Evolutionary conservation across 1,284 basidiomycete species (phyloP).

Genomic region (Fistulina hepatica): DNA sequence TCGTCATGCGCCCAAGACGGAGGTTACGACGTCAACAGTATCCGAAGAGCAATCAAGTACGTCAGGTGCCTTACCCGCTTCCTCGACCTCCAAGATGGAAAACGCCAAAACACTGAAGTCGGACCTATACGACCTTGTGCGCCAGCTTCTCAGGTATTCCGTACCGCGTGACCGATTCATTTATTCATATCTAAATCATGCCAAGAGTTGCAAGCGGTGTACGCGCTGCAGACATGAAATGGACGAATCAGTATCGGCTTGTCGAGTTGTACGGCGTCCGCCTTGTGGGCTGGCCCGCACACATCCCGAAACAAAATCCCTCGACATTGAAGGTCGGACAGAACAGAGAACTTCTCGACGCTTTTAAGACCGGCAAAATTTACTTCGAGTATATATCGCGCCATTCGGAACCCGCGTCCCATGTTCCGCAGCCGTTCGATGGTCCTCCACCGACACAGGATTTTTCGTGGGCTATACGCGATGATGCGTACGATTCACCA

Average conservation of each 20-base stretch:
- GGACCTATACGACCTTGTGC: constrained; percentile 14
- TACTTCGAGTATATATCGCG: constrained; percentile 30
- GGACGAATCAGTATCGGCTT: constrained; percentile 51
- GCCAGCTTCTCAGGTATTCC: constrained; percentile 13
- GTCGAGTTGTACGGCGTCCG: constrained; percentile 45
- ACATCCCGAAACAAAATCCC: constrained; percentile 47
- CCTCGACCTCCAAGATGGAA: not conserved
- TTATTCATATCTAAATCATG: constrained; percentile 5
- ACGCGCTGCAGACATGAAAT: constrained; percentile 61
- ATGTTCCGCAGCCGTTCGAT: too few relatives aligned
- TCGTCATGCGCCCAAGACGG: constrained; percentile 11
- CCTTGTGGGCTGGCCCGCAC: constrained; percentile 49
- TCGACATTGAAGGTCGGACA: constrained; percentile 42
- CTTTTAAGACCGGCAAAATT: constrained; percentile 35
- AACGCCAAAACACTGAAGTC: constrained; percentile 10
- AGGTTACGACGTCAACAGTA: constrained; percentile 4
- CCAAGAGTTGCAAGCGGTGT: constrained; percentile 41
- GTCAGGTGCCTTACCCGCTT: constrained; percentile 2
- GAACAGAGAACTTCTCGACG: constrained; percentile 40
- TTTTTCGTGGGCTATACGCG: too few relatives aligned
- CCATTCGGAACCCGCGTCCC: constrained; percentile 5
- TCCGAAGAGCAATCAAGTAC: constrained; percentile 8
- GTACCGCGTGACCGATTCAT: constrained; percentile 1
- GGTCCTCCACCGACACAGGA: too few relatives aligned
- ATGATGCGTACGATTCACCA: too few relatives aligned